Percentiles rank a stretch among this genome's conserved stretches.
phyloP scores from a whole-genome alignment of 331 rosid species.

The Telfairia occidentalis region DNA sequence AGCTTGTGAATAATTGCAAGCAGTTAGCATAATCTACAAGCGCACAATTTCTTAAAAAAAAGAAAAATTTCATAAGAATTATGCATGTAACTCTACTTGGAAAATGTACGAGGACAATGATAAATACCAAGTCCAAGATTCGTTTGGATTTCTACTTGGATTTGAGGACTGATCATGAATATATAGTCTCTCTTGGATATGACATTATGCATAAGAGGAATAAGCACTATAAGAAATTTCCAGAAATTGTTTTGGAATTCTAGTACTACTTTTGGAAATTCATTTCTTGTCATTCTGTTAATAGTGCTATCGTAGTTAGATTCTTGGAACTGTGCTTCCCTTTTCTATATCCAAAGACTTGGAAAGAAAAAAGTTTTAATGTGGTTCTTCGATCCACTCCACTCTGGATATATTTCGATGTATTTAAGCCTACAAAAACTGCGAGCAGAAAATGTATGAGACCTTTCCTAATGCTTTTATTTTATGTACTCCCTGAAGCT shows the following conservation, averaged over 20 bases:
- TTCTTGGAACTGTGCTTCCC: background rate
- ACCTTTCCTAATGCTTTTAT: background rate
- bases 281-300: background rate
- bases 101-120: background rate
- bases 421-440: background rate
- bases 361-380: background rate
- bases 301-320: background rate
- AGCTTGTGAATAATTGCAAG: background rate
- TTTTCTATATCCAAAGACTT: background rate
- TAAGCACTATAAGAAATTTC: background rate
- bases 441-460: background rate
- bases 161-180: background rate
- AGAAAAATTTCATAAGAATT: background rate
- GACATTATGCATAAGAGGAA: background rate
- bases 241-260: background rate
- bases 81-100: background rate
- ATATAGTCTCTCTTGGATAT: background rate
- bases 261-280: background rate
- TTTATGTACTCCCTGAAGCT: constrained; percentile 9
- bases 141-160: background rate
- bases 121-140: background rate
- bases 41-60: background rate
- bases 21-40: background rate
- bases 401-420: background rate
- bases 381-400: background rate